Percentiles rank a stretch among this genome's conserved stretches.
Evolutionary conservation across 2,329 filamentous ascomycete genomes (phyloP).

Genomic region (Colletotrichum theobromicola): DNA sequence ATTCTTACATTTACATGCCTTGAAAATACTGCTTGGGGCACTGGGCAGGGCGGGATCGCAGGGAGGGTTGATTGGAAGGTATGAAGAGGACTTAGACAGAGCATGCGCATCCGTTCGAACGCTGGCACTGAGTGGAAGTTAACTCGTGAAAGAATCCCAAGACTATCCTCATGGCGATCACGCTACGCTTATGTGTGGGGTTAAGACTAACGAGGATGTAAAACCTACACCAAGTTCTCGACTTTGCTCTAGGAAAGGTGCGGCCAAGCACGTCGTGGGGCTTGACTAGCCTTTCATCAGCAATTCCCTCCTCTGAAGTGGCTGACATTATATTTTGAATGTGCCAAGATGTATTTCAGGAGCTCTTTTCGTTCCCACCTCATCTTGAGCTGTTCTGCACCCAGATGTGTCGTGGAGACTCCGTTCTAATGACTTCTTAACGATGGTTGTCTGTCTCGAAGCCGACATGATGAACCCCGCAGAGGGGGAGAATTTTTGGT

Average conservation of each 20-base stretch:
- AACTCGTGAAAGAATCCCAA: background rate
- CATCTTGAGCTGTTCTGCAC: background rate
- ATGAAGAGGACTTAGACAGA: background rate
- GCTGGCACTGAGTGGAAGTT: background rate
- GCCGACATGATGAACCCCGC: background rate
- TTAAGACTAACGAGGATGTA: background rate
- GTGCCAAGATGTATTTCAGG: background rate
- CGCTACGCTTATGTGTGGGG: background rate
- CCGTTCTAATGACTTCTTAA: background rate
- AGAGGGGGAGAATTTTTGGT: background rate
- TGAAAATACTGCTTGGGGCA: background rate
- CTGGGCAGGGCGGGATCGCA: background rate
- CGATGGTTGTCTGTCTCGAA: background rate
- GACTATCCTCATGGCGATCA: background rate
- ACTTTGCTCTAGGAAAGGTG: background rate
- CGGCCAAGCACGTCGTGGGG: background rate
- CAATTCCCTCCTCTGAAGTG: background rate
- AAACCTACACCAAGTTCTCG: background rate
- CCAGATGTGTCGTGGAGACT: background rate
- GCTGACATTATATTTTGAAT: background rate
- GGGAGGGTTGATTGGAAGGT: background rate
- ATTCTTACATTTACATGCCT: background rate
- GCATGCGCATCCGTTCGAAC: background rate
- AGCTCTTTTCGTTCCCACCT: background rate
- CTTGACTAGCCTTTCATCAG: background rate